Conservation (phyloP, 169 alveolate species). For the Plasmodium gallinaceum region DNA sequence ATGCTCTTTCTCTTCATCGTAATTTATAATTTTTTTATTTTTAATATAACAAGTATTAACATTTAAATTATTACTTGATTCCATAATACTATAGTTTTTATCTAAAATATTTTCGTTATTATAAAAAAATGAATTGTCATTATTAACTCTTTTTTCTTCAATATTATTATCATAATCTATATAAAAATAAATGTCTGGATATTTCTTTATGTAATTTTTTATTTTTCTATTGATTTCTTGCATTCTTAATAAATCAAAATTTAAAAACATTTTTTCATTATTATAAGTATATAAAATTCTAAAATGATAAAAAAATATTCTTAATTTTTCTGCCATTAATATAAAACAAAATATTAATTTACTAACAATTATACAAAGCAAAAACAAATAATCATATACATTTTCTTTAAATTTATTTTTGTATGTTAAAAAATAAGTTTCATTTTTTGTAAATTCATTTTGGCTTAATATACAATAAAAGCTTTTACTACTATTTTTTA, state of each 20-base stretch:
- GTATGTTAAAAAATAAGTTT: constrained; percentile 19
- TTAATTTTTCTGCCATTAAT: constrained; percentile 63
- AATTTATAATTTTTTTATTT: constrained; percentile 20
- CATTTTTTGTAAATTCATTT: constrained; percentile 46
- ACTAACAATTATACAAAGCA: constrained; percentile 58
- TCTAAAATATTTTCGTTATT: background rate
- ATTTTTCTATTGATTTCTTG: constrained; percentile 65
- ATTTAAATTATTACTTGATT: background rate
- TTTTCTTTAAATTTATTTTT: constrained; percentile 42
- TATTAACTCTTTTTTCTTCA: constrained; percentile 18
- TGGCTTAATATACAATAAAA: constrained; percentile 27
- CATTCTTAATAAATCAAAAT: constrained; percentile 69
- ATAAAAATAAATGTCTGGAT: constrained; percentile 76
- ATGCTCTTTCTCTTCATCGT: constrained; percentile 76
- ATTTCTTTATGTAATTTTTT: constrained; percentile 63
- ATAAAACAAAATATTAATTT: constrained; percentile 65
- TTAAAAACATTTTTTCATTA: constrained; percentile 57
- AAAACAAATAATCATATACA: constrained; percentile 68
- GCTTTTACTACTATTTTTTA: constrained; percentile 23
- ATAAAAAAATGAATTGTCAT: background rate
- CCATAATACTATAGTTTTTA: background rate
- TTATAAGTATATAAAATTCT: constrained; percentile 52
- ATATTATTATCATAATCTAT: constrained; percentile 55
- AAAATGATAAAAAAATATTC: constrained; percentile 71
- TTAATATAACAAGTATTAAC: constrained; percentile 10